A percentile compares a stretch with the other conserved stretches of the same genome.
These are phyloP conservation scores for Triadica sebifera DNA, from an alignment of 345 rosid species.

Conservation along the genomic window DNA sequence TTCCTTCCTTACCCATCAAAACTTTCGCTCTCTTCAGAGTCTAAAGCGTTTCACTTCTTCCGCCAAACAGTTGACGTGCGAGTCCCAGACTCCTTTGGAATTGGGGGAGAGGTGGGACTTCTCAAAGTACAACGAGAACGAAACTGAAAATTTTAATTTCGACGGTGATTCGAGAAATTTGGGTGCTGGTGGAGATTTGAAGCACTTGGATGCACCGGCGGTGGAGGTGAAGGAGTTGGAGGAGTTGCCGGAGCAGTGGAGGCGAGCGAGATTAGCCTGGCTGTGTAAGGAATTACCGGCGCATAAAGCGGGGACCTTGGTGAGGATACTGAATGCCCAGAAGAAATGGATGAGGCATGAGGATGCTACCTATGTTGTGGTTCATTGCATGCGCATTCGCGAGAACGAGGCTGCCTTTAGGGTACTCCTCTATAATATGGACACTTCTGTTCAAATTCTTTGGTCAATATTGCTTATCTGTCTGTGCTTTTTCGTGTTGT, in stretches of 20 bases:
- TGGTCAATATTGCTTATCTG: background rate
- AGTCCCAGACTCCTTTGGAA: constrained; percentile 1
- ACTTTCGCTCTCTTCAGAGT: constrained; percentile 11
- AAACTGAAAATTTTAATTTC: constrained; percentile 13
- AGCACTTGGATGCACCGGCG: constrained; percentile 39
- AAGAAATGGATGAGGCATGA: constrained; percentile 88
- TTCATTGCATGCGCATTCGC: constrained; percentile 76
- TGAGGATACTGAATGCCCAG: constrained; percentile 69
- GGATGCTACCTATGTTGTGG: constrained; percentile 66
- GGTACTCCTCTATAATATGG: constrained; percentile 30
- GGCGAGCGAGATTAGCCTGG: constrained; percentile 86
- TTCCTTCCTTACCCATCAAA: background rate
- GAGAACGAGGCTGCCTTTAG: constrained; percentile 75
- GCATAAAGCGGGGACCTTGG: constrained; percentile 63
- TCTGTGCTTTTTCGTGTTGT: background rate
- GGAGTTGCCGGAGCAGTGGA: constrained; percentile 84
- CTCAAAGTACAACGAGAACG: background rate
- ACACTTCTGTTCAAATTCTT: background rate
- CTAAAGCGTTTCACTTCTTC: constrained; percentile 33
- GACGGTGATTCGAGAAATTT: constrained; percentile 19
- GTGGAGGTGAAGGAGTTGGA: constrained; percentile 64
- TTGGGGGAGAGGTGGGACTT: constrained; percentile 25
- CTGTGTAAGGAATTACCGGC: constrained; percentile 81
- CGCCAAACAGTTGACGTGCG: constrained; percentile 44
- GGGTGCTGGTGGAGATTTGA: constrained; percentile 30